Conservation (phyloP, 495 filamentous ascomycete species). For the Penicillium nucicola region DNA sequence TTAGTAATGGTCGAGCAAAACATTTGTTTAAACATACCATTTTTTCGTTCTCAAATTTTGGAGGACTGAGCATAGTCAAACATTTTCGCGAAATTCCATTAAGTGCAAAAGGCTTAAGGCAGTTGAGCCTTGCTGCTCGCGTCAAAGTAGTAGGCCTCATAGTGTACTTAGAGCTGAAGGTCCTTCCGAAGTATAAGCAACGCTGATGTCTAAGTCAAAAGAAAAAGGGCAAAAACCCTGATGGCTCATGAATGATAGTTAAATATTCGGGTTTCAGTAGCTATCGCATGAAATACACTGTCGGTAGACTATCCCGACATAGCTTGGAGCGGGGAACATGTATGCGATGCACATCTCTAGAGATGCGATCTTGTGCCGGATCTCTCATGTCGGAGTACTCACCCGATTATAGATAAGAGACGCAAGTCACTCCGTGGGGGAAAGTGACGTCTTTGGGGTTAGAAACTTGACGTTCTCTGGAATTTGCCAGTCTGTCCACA, state of each 20-base stretch:
- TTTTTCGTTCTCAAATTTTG: conserved; percentile 34
- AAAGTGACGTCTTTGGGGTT: background rate
- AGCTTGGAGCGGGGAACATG: background rate
- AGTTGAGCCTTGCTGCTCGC: conserved; percentile 3
- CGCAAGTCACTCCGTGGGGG: background rate
- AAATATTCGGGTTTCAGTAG: background rate
- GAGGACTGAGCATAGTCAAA: conserved; percentile 25
- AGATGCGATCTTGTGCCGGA: background rate
- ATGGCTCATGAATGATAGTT: background rate
- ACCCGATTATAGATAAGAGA: background rate
- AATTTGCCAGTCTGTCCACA: no score
- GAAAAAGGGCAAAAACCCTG: no score
- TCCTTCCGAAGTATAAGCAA: no score
- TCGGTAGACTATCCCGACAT: background rate
- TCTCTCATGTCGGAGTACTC: background rate
- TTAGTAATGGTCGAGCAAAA: background rate
- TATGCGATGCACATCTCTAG: background rate
- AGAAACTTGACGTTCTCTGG: no score
- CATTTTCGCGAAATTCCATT: conserved; percentile 6
- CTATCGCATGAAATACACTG: background rate
- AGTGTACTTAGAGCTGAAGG: background rate
- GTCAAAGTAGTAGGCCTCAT: conserved; percentile 13
- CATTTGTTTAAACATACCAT: conserved; percentile 6
- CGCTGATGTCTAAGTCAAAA: no score
- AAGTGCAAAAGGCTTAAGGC: background rate